Conservation (phyloP, 2,329 filamentous ascomycete genomes). For the Chrysoporthe austroafricana region DNA sequence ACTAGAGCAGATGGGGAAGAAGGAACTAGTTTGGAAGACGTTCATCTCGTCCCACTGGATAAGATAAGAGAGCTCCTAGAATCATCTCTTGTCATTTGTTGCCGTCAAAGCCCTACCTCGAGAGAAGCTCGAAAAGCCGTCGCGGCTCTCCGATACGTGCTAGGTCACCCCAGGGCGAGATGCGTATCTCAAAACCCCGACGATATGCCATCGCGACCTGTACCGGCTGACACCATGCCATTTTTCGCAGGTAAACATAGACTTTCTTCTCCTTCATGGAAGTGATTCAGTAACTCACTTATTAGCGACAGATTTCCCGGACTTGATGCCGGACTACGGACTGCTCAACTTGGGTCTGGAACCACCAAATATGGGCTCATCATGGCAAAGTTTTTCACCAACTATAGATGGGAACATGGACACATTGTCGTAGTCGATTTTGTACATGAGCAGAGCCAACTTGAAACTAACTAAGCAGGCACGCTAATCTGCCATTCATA, state of each 20-base stretch:
- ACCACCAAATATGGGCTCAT: neutral
- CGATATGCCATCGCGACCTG: neutral
- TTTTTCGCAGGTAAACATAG: neutral
- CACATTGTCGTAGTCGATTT: neutral
- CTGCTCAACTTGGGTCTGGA: neutral
- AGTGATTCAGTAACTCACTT: neutral
- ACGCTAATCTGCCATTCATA: neutral
- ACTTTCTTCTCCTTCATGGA: neutral
- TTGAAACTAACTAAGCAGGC: neutral
- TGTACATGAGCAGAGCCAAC: no score
- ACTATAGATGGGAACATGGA: neutral
- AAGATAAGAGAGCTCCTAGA: conserved; percentile 19
- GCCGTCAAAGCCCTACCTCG: conserved; percentile 23
- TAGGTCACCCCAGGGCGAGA: neutral
- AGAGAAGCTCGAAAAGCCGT: conserved; percentile 27
- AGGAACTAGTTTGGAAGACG: conserved; percentile 2
- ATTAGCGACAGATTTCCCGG: neutral
- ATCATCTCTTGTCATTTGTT: conserved; percentile 25
- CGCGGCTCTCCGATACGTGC: conserved; percentile 12
- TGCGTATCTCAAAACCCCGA: neutral
- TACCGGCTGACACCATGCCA: neutral
- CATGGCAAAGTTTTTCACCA: neutral
- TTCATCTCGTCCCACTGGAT: neutral
- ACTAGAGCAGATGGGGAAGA: conserved; percentile 1
- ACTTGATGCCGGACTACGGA: conserved; percentile 6